phyloP scores from a whole-genome alignment of 1,284 basidiomycete species.

The Malassezia brasiliensis region DNA sequence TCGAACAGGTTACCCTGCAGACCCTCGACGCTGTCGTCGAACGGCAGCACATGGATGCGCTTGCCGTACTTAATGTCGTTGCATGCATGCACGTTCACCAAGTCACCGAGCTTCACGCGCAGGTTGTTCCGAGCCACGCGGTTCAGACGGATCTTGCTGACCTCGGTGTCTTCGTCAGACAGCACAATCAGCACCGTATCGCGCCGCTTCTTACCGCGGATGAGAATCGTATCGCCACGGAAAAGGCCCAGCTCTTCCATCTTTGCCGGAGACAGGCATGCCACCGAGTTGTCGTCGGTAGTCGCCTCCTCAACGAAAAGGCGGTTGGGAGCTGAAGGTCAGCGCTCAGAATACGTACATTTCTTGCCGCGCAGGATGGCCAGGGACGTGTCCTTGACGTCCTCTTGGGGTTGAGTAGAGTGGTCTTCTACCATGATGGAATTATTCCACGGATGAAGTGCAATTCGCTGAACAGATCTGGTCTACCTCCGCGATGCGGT shows the following conservation, averaged over 20 bases:
- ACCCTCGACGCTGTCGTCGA: constrained; percentile 94
- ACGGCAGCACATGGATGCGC: constrained; percentile 89
- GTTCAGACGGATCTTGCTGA: constrained; percentile 96
- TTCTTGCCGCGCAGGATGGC: constrained; percentile 46
- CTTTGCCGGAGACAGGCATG: constrained; percentile 85
- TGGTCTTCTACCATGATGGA: constrained; percentile 12
- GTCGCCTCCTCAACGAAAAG: constrained; percentile 48
- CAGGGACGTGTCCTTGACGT: constrained; percentile 42
- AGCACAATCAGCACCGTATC: constrained; percentile 86
- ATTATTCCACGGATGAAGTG: neutral
- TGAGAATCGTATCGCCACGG: constrained; percentile 65
- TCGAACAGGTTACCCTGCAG: constrained; percentile 97
- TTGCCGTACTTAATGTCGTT: constrained; percentile 99
- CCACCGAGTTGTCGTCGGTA: constrained; percentile 57
- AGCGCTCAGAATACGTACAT: constrained; percentile 17
- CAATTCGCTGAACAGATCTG: neutral
- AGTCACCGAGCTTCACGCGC: constrained; percentile 91
- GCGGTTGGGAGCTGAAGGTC: constrained; percentile 32
- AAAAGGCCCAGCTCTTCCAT: constrained; percentile 93
- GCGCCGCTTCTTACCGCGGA: constrained; percentile 75
- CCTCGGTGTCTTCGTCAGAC: constrained; percentile 89
- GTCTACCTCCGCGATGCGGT: constrained; percentile 10
- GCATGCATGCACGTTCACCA: constrained; percentile 89
- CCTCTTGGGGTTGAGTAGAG: constrained; percentile 17
- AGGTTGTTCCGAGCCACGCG: constrained; percentile 96